These are phyloP conservation scores for Candida tropicalis DNA, from an alignment of 1,139 yeast species.

Conservation along the genomic window DNA sequence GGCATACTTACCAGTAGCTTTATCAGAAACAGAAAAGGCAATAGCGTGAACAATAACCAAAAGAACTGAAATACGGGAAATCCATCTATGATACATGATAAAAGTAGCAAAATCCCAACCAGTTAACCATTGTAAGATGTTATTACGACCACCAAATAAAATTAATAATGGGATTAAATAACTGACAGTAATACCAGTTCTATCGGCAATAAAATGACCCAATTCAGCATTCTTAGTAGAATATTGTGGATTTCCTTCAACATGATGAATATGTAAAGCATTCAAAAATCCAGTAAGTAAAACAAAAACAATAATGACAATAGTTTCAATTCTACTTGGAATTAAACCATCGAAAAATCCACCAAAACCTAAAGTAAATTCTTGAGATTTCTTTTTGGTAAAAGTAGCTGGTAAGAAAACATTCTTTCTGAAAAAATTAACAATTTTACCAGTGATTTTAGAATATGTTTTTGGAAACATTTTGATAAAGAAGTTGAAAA, in stretches of 20 bases:
- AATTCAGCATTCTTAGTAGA: conserved; percentile 17
- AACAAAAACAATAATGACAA: conserved; percentile 40
- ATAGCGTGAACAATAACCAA: conserved; percentile 29
- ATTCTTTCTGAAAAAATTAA: conserved; percentile 26
- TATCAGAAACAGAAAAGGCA: conserved; percentile 21
- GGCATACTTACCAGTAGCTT: conserved; percentile 17
- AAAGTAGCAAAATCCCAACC: conserved; percentile 35
- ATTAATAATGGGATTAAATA: conserved; percentile 29
- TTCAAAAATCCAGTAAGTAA: conserved; percentile 45
- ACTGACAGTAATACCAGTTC: conserved; percentile 33
- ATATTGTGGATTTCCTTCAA: conserved; percentile 27
- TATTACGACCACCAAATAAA: conserved; percentile 36
- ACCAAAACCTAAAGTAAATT: conserved; percentile 19
- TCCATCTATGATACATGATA: conserved; percentile 34
- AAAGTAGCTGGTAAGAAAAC: conserved; percentile 33
- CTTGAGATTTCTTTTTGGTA: conserved; percentile 25
- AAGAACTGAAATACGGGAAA: conserved; percentile 26
- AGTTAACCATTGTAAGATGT: conserved; percentile 31
- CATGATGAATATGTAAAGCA: conserved; percentile 24
- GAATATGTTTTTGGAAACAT: conserved; percentile 22
- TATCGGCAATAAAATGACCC: conserved; percentile 26
- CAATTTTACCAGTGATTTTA: conserved; percentile 7
- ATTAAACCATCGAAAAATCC: conserved; percentile 22
- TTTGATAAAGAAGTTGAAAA: conserved; percentile 39
- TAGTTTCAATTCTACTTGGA: conserved; percentile 31